Evolutionary conservation across 2,329 filamentous ascomycete genomes (phyloP).

Genomic region (Daldinia eschscholtzii): DNA sequence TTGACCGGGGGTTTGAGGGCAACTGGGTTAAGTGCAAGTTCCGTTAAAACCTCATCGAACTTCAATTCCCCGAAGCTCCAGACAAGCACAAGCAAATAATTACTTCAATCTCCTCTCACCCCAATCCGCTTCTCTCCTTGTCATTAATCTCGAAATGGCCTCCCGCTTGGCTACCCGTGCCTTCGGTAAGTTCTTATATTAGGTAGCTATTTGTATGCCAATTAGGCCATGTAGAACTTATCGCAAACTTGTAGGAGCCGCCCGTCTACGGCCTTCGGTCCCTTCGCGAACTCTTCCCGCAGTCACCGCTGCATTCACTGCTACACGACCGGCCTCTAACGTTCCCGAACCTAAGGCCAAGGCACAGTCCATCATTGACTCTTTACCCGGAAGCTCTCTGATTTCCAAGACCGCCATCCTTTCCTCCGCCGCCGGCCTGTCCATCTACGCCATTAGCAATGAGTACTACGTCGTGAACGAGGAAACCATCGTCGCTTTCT

Average conservation of each 20-base stretch:
- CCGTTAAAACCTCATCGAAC: slow-evolving; percentile 55
- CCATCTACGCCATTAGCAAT: slow-evolving; percentile 96
- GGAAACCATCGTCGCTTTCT: slow-evolving; percentile 95
- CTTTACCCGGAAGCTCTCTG: slow-evolving; percentile 90
- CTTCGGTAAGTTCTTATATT: slow-evolving; percentile 76
- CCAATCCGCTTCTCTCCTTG: slow-evolving; percentile 63
- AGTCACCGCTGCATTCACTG: slow-evolving; percentile 75
- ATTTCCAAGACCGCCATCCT: slow-evolving; percentile 97
- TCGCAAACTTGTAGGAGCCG: slow-evolving; percentile 74
- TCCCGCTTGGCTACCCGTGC: slow-evolving; percentile 96
- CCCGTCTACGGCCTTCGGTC: slow-evolving; percentile 87
- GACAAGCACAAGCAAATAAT: slow-evolving; percentile 57
- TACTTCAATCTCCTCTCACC: slow-evolving; percentile 49
- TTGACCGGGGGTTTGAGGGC: slow-evolving; percentile 25
- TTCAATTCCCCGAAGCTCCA: slow-evolving; percentile 45
- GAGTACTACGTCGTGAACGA: slow-evolving; percentile 99
- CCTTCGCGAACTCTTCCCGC: slow-evolving; percentile 81
- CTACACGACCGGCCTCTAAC: slow-evolving; percentile 78
- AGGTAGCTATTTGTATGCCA: slow-evolving; percentile 43
- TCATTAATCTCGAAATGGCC: slow-evolving; percentile 83
- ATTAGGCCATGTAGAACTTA: slow-evolving; percentile 56
- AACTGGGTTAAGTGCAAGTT: slow-evolving; percentile 43
- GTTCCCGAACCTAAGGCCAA: slow-evolving; percentile 95
- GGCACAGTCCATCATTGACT: slow-evolving; percentile 94
- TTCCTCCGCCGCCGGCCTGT: slow-evolving; percentile 89